Conservation (phyloP, 768 basidiomycete species). For the Trametes elegans region DNA sequence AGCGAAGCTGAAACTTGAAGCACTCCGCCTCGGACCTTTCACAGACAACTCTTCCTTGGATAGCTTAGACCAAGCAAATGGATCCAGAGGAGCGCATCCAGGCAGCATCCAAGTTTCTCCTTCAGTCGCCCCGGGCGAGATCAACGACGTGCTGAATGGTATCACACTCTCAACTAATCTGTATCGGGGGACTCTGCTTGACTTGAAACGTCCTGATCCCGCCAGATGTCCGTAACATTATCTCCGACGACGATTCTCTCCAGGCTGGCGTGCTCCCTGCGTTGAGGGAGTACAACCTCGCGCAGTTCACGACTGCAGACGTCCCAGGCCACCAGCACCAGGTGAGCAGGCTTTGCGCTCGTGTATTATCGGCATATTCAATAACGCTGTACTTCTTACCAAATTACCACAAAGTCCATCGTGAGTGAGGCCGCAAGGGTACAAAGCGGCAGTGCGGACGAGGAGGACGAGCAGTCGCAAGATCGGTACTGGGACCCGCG, state of each 20-base stretch:
- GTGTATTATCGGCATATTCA: background rate
- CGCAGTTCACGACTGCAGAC: slow-evolving; percentile 85
- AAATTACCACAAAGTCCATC: slow-evolving; percentile 56
- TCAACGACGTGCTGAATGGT: slow-evolving; percentile 96
- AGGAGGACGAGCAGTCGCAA: slow-evolving; percentile 41
- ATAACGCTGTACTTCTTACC: background rate
- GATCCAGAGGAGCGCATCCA: slow-evolving; percentile 62
- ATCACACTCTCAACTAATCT: slow-evolving; percentile 15
- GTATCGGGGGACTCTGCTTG: background rate
- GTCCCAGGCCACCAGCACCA: slow-evolving; percentile 76
- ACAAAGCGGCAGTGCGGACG: slow-evolving; percentile 11
- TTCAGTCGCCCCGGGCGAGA: slow-evolving; percentile 96
- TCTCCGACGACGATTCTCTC: slow-evolving; percentile 82
- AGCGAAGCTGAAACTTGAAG: too few relatives aligned
- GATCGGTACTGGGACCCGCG: slow-evolving; percentile 85
- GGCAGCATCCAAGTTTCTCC: slow-evolving; percentile 73
- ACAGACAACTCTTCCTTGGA: background rate
- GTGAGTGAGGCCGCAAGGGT: slow-evolving; percentile 71
- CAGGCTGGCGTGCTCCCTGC: slow-evolving; percentile 77
- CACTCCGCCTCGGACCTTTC: too few relatives aligned
- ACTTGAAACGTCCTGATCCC: slow-evolving; percentile 7
- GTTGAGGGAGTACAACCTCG: slow-evolving; percentile 79
- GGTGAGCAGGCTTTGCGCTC: slow-evolving; percentile 42
- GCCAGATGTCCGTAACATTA: slow-evolving; percentile 86
- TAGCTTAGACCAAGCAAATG: slow-evolving; percentile 38